Conservation (phyloP, 257 asterid species). For the Solanum medicagineum region DNA sequence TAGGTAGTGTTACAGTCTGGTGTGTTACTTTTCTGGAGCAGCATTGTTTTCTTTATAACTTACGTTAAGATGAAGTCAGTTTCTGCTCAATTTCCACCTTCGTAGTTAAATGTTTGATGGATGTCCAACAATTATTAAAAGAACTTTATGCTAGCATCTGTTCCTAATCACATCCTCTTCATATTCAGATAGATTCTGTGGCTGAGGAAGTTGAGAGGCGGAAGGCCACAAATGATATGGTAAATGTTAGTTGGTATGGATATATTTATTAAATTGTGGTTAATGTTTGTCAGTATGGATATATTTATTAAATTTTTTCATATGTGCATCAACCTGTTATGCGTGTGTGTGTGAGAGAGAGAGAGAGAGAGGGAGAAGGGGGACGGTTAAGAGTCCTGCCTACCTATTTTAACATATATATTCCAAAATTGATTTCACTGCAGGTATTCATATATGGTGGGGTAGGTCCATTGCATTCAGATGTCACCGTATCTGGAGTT, state of each 20-base stretch:
- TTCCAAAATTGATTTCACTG: background rate
- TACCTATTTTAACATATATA: background rate
- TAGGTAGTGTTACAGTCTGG: background rate
- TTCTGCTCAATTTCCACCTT: background rate
- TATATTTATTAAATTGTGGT: background rate
- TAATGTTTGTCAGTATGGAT: background rate
- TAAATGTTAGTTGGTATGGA: background rate
- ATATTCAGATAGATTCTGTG: conserved; percentile 69
- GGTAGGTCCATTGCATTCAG: conserved; percentile 82
- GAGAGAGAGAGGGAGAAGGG: background rate
- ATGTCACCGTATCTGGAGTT: conserved; percentile 80
- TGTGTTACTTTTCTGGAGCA: background rate
- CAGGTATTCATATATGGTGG: conserved; percentile 93
- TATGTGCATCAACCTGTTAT: background rate
- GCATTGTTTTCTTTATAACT: background rate
- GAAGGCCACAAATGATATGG: conserved; percentile 68
- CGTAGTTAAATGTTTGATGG: background rate
- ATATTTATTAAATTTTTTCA: background rate
- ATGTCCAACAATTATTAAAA: background rate
- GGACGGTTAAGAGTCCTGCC: background rate
- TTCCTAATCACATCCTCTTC: background rate
- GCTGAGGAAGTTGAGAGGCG: conserved; percentile 83
- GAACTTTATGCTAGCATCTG: background rate
- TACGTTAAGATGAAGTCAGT: background rate
- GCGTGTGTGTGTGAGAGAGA: too few relatives aligned